Evolutionary conservation across 1,139 yeast species (phyloP).

Genomic region (Diutina neorugosa): DNA sequence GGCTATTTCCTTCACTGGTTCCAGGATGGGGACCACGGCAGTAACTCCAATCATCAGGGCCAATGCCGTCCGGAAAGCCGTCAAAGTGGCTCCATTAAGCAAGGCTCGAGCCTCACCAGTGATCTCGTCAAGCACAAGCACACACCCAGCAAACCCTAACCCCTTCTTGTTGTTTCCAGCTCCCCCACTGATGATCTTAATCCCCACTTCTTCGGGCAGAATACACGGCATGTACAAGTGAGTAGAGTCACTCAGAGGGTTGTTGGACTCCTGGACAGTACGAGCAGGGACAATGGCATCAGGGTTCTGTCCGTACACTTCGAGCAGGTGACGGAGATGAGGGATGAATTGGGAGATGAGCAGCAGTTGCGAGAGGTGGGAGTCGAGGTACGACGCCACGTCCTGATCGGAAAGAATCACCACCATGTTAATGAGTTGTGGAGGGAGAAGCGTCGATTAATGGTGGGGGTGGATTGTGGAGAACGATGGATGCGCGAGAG

Average conservation of each 20-base stretch:
- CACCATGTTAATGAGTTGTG: background rate
- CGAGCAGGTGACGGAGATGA: background rate
- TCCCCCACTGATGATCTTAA: conserved; percentile 40
- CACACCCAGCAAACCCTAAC: conserved; percentile 40
- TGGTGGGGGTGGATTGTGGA: background rate
- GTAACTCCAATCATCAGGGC: conserved; percentile 39
- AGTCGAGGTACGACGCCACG: background rate
- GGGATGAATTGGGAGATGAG: conserved; percentile 14
- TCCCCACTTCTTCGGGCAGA: conserved; percentile 33
- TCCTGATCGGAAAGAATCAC: background rate
- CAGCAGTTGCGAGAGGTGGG: conserved; percentile 13
- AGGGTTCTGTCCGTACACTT: conserved; percentile 13
- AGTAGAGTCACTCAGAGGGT: conserved; percentile 20
- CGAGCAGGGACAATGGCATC: conserved; percentile 23
- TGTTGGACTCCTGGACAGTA: conserved; percentile 17
- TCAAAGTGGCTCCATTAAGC: conserved; percentile 45
- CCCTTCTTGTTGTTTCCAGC: conserved; percentile 21
- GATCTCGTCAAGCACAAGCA: conserved; percentile 34
- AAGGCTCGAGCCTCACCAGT: conserved; percentile 43
- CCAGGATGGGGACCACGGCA: conserved; percentile 12
- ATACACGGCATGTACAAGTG: conserved; percentile 59
- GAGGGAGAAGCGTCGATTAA: background rate
- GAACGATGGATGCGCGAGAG: background rate
- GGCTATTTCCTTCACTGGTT: conserved; percentile 12
- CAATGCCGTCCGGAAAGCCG: conserved; percentile 61